Evolutionary conservation across 2,329 filamentous ascomycete species (phyloP).

Genomic region (Stachybotrys elegans): DNA sequence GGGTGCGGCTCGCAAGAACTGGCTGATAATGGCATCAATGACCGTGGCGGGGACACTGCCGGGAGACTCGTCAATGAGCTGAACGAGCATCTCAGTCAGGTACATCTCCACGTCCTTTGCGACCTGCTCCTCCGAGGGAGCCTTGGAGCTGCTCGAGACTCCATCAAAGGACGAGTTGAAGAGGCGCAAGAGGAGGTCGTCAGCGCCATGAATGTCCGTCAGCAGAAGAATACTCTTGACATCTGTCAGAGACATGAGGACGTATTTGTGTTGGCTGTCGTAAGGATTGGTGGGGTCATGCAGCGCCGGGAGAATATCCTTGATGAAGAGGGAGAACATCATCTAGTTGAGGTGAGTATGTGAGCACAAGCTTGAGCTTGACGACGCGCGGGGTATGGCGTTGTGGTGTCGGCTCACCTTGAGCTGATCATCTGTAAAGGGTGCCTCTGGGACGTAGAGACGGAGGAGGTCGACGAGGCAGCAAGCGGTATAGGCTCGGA

Average conservation of each 20-base stretch:
- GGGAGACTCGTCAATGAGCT: conserved; percentile 79
- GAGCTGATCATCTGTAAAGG: conserved; percentile 83
- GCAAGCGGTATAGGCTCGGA: conserved; percentile 81
- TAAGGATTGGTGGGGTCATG: conserved; percentile 85
- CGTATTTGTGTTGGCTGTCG: conserved; percentile 88
- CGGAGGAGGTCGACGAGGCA: conserved; percentile 91
- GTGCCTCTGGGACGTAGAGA: conserved; percentile 90
- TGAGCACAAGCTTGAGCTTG: too few species aligned
- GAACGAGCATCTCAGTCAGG: conserved; percentile 80
- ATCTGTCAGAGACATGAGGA: conserved; percentile 81
- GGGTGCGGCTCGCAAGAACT: conserved; percentile 86
- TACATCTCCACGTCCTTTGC: conserved; percentile 92
- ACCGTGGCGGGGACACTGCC: conserved; percentile 70
- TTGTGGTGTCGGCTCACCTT: conserved; percentile 59
- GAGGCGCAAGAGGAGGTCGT: conserved; percentile 71
- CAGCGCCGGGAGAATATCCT: conserved; percentile 75
- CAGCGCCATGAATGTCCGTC: conserved; percentile 78
- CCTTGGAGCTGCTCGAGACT: conserved; percentile 71
- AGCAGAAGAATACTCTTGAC: conserved; percentile 93
- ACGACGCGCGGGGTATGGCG: background rate
- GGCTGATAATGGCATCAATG: conserved; percentile 88
- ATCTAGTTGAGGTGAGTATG: conserved; percentile 52
- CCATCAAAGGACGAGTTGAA: conserved; percentile 93
- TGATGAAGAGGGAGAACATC: conserved; percentile 87
- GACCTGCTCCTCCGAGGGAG: conserved; percentile 72